Evolutionary conservation across 208 protist genomes (phyloP).

Genomic region (Perkinsela sp.): DNA sequence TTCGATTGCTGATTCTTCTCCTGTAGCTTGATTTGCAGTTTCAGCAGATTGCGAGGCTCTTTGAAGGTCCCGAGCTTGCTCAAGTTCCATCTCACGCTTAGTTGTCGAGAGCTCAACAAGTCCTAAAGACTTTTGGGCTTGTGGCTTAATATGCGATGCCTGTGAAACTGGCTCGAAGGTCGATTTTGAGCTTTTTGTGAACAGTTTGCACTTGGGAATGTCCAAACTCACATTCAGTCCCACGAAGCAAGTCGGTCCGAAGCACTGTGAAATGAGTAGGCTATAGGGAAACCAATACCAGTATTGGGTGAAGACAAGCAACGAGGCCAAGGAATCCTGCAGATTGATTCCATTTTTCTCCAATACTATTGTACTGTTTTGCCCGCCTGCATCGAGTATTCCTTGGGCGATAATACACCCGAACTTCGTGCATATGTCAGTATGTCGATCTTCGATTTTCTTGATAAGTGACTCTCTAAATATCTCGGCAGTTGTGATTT

Average conservation of each 20-base stretch:
- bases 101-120: slow-evolving; percentile 3
- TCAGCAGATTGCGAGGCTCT: too few species aligned
- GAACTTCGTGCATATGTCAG: slow-evolving; percentile 81
- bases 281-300: slow-evolving; percentile 98
- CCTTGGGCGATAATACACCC: slow-evolving; percentile 85
- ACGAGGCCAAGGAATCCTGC: slow-evolving; percentile 77
- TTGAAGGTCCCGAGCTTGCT: neutral
- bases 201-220: slow-evolving; percentile 70
- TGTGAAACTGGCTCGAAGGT: slow-evolving; percentile 63
- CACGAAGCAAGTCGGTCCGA: slow-evolving; percentile 86
- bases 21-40: too few species aligned
- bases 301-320: slow-evolving; percentile 91
- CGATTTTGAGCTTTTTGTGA: slow-evolving; percentile 61
- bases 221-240: slow-evolving; percentile 84
- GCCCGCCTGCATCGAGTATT: slow-evolving; percentile 85
- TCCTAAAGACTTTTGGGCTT: slow-evolving; percentile 9
- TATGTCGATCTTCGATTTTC: slow-evolving; percentile 62
- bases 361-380: slow-evolving; percentile 85
- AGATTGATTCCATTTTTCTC: slow-evolving; percentile 67
- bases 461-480: slow-evolving; percentile 32
- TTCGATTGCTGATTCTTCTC: too few species aligned
- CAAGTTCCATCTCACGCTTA: neutral
- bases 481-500: slow-evolving; percentile 58
- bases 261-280: slow-evolving; percentile 81
- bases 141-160: slow-evolving; percentile 7